These are phyloP conservation scores for Elasticomyces elasticus DNA, from an alignment of 495 filamentous ascomycete species.

Conservation along the genomic window DNA sequence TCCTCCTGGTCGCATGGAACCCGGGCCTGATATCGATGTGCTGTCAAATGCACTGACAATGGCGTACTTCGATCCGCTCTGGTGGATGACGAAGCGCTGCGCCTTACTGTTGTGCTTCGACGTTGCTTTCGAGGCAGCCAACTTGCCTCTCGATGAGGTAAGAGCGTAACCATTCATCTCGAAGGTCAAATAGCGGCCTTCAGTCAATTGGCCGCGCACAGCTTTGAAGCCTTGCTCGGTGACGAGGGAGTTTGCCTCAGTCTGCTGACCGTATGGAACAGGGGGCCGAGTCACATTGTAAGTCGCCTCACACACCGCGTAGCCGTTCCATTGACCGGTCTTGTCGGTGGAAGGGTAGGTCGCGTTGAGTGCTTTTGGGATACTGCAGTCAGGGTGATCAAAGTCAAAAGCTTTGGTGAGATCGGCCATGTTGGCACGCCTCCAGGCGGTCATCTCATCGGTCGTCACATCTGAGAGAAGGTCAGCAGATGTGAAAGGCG, in stretches of 20 bases:
- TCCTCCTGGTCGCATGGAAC: conserved; percentile 19
- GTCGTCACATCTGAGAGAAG: conserved; percentile 41
- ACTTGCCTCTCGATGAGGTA: conserved; percentile 9
- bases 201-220: conserved; percentile 43
- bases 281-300: conserved; percentile 34
- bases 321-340: conserved; percentile 37
- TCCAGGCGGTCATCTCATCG: conserved; percentile 42
- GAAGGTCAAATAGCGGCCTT: conserved; percentile 37
- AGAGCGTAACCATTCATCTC: conserved; percentile 19
- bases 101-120: conserved; percentile 31
- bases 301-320: conserved; percentile 35
- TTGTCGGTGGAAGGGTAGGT: conserved; percentile 30
- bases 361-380: conserved; percentile 38
- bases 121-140: conserved; percentile 31
- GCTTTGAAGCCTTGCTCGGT: conserved; percentile 44
- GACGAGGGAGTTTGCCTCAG: conserved; percentile 11
- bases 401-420: conserved; percentile 46
- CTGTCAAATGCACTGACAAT: conserved; percentile 42
- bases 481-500: no score
- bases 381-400: conserved; percentile 39
- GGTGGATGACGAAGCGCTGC: conserved; percentile 46
- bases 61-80: conserved; percentile 35
- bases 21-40: conserved; percentile 31
- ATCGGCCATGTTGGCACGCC: conserved; percentile 46
- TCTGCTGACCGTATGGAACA: conserved; percentile 41